A percentile compares a stretch with the other conserved stretches of the same genome.
Conservation (phyloP, 352 stramenopile species). For the Elongisporangium prolatum region DNA sequence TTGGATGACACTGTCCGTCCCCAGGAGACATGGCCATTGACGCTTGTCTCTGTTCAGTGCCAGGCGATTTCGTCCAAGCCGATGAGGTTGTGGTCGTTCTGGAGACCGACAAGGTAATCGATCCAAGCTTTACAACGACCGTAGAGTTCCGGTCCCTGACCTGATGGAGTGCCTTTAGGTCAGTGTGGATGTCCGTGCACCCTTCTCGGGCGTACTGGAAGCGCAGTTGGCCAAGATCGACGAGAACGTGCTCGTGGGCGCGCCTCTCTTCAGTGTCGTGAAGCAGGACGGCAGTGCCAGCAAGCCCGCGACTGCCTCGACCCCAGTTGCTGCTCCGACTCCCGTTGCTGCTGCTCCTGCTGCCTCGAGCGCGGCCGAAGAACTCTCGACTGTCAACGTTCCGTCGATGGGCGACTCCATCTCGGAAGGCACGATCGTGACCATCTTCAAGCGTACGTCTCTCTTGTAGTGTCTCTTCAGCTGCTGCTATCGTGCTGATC, state of each 20-base stretch:
- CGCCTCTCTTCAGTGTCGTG: constrained; percentile 81
- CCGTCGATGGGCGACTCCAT: constrained; percentile 95
- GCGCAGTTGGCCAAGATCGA: constrained; percentile 92
- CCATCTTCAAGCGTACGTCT: constrained; percentile 71
- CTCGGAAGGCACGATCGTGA: constrained; percentile 96
- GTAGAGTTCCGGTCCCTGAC: neutral
- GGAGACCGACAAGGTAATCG: constrained; percentile 97
- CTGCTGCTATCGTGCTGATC: neutral
- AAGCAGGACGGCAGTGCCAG: constrained; percentile 29
- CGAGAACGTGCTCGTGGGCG: constrained; percentile 96
- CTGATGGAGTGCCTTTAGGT: constrained; percentile 40
- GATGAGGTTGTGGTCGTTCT: constrained; percentile 98
- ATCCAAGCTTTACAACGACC: neutral
- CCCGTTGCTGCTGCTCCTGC: constrained; percentile 8
- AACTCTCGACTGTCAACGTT: constrained; percentile 78
- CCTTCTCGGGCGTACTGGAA: constrained; percentile 87
- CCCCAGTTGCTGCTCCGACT: neutral
- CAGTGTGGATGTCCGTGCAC: constrained; percentile 88
- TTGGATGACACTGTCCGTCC: constrained; percentile 9
- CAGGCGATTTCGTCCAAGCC: constrained; percentile 91
- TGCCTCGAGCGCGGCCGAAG: constrained; percentile 23
- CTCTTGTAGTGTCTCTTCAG: neutral
- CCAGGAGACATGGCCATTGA: neutral
- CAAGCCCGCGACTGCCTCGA: constrained; percentile 7
- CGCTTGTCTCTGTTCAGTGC: constrained; percentile 19